Percentiles rank a stretch among this genome's conserved stretches.
phyloP scores from a whole-genome alignment of 2,329 filamentous ascomycete species.

The Penicillium sp. region DNA sequence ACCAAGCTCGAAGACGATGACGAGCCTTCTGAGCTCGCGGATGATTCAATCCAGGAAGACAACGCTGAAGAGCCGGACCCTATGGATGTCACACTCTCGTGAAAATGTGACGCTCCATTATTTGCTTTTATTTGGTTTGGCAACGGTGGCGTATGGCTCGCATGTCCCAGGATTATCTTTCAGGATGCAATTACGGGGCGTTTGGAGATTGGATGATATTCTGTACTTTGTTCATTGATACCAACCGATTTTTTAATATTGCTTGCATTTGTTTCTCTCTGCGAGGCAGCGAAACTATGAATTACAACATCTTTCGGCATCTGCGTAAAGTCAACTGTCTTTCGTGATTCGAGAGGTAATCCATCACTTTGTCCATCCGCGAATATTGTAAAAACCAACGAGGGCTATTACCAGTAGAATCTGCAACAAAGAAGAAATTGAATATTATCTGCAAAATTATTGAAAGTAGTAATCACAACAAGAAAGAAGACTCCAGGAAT shows the following conservation, averaged over 20 bases:
- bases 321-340: background rate
- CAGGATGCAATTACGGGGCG: background rate
- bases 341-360: background rate
- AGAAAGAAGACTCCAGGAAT: background rate
- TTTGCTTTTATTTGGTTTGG: background rate
- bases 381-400: background rate
- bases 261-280: background rate
- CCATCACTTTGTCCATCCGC: background rate
- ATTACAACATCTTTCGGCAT: background rate
- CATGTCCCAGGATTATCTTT: background rate
- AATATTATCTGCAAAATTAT: background rate
- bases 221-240: background rate
- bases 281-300: background rate
- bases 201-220: background rate
- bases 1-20: conserved; percentile 17
- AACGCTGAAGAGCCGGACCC: conserved; percentile 18
- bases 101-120: background rate
- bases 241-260: background rate
- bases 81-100: conserved; percentile 26
- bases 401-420: background rate
- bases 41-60: conserved; percentile 10
- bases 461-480: background rate
- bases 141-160: conserved; percentile 1
- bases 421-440: background rate
- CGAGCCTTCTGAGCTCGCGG: conserved; percentile 16